Percentiles rank a stretch among this genome's conserved stretches.
Evolutionary conservation across 192 early-diverging fungal genomes (phyloP).

Genomic region (Coemansia sp.): DNA sequence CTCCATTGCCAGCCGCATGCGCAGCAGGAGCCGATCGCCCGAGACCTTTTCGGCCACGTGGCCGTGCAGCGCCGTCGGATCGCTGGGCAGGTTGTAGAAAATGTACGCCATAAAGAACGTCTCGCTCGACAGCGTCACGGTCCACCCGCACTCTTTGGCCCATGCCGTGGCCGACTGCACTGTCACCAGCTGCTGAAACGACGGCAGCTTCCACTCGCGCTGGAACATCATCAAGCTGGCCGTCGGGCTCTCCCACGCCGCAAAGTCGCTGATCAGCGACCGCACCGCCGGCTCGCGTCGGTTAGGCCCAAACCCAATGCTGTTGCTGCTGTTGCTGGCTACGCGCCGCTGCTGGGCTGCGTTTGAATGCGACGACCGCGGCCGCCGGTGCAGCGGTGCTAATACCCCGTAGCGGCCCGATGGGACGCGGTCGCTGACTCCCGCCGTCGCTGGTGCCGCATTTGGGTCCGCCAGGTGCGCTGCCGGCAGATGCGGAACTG

Average conservation of each 20-base stretch:
- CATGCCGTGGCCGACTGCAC: conserved; percentile 39
- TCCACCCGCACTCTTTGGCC: conserved; percentile 44
- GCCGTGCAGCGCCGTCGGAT: conserved; percentile 18
- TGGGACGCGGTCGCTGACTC: conserved; percentile 2
- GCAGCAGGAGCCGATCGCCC: conserved; percentile 48
- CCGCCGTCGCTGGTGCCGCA: conserved; percentile 10
- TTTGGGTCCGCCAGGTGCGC: too few species aligned
- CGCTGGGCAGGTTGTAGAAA: conserved; percentile 41
- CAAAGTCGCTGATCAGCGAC: conserved; percentile 48
- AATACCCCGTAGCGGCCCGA: conserved; percentile 11
- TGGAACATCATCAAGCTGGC: conserved; percentile 54
- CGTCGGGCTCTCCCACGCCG: conserved; percentile 46
- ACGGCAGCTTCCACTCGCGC: conserved; percentile 53
- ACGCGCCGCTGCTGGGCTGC: conserved; percentile 21
- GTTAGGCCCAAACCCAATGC: conserved; percentile 19
- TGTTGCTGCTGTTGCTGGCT: conserved; percentile 20
- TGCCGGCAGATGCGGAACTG: conserved; percentile 14
- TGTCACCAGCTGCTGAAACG: conserved; percentile 47
- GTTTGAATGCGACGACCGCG: conserved; percentile 45
- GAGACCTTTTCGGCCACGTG: conserved; percentile 26
- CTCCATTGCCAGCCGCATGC: conserved; percentile 51
- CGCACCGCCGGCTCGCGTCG: conserved; percentile 41
- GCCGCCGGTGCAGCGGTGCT: conserved; percentile 21
- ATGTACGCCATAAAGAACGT: conserved; percentile 50
- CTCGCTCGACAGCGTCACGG: conserved; percentile 48